Evolutionary conservation across 345 rosid genomes (phyloP).

Genomic region (Acer negundo): DNA sequence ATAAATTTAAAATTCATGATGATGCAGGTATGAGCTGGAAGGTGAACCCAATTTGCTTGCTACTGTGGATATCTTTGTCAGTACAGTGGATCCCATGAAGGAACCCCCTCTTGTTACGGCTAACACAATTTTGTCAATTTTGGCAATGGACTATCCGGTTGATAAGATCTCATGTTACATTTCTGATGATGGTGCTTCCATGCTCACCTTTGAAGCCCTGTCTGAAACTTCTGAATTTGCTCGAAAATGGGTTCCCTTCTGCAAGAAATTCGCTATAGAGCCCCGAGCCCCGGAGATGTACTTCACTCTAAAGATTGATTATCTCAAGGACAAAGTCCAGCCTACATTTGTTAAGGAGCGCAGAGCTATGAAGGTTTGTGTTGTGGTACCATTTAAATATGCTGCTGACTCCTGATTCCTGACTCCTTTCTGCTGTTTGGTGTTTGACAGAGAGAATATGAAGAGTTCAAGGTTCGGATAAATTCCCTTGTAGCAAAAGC

Average conservation of each 20-base stretch:
- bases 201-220: constrained; percentile 88
- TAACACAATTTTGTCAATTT: constrained; percentile 82
- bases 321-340: constrained; percentile 96
- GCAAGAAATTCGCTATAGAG: constrained; percentile 68
- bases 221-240: constrained; percentile 85
- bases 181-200: constrained; percentile 96
- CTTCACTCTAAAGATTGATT: constrained; percentile 78
- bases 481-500: constrained; percentile 90
- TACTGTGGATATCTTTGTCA: constrained; percentile 86
- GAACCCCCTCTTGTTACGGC: constrained; percentile 97
- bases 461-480: constrained; percentile 92
- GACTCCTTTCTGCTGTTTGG: not conserved
- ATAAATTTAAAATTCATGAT: constrained; percentile 7
- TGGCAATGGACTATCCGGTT: constrained; percentile 95
- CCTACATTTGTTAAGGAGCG: constrained; percentile 95
- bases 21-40: constrained; percentile 78
- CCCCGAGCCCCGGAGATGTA: constrained; percentile 84
- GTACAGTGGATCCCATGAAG: constrained; percentile 99
- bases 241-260: constrained; percentile 88
- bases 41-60: constrained; percentile 89
- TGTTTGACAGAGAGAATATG: constrained; percentile 79
- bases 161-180: constrained; percentile 94
- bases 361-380: constrained; percentile 90
- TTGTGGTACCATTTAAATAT: too few relatives aligned
- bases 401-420: too few relatives aligned